Evolutionary conservation across 805 yeast genomes (phyloP).

Genomic region (Zygosaccharomyces siamensis): DNA sequence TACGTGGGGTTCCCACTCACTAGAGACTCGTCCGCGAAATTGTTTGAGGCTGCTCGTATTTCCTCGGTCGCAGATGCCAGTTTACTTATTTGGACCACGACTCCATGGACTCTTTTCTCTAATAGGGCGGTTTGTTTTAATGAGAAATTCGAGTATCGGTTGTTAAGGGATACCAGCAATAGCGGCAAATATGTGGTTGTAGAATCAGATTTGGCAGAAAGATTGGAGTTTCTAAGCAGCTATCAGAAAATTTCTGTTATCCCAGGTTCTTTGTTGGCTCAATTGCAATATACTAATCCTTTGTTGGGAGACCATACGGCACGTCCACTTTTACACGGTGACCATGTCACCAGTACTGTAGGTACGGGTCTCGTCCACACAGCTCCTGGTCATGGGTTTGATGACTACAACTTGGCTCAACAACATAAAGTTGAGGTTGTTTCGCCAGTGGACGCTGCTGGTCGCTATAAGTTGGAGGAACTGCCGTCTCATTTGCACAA

Average conservation of each 20-base stretch:
- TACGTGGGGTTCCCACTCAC: constrained; percentile 62
- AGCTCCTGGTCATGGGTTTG: constrained; percentile 97
- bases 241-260: constrained; percentile 28
- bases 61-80: constrained; percentile 15
- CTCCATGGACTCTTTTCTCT: constrained; percentile 95
- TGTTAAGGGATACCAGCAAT: constrained; percentile 34
- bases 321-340: constrained; percentile 69
- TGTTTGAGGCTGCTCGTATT: constrained; percentile 8
- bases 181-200: constrained; percentile 49
- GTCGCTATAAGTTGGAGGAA: constrained; percentile 55
- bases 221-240: constrained; percentile 28
- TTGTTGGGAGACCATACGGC: constrained; percentile 34
- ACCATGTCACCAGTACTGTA: constrained; percentile 70
- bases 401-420: constrained; percentile 74
- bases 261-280: constrained; percentile 41
- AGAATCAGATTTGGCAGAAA: constrained; percentile 45
- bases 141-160: constrained; percentile 51
- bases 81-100: constrained; percentile 88
- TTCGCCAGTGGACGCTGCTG: constrained; percentile 77
- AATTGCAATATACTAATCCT: constrained; percentile 52
- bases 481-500: constrained; percentile 25
- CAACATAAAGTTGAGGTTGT: constrained; percentile 50
- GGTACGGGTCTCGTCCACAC: constrained; percentile 97
- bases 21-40: constrained; percentile 17
- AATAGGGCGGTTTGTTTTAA: constrained; percentile 79